Evolutionary conservation across 1,284 basidiomycete genomes (phyloP), one percentile per base, ranked within the genome.

Genomic region (Ganoderma leucocontextum): DNA sequence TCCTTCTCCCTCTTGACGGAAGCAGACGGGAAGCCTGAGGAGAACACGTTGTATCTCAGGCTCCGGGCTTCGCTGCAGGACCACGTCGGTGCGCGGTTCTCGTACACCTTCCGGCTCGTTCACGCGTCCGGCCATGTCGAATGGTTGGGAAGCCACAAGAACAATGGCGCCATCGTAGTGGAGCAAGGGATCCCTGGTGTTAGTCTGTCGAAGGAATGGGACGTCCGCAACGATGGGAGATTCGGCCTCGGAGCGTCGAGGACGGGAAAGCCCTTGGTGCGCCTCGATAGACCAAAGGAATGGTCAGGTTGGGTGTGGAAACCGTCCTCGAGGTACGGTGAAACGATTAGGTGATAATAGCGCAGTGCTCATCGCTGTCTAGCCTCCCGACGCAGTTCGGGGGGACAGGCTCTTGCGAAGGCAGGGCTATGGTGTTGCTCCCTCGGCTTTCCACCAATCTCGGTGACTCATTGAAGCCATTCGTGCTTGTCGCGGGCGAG

Each of bases 51-150:
- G 33, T 67, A 72, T 44, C 70, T 70, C 36, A 66, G 53, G 36
- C 52, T 77, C 47, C 63, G 64, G 17, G 42, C 69, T 10, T 53
- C 69, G 33, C 59, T 75, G 29, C 65, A 65, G 33, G 57, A 72
- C 12, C 62, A 64, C 29, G 39, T 65, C 35, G 68, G 66, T 33
- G 65, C 72, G 29, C 71, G 66, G 33, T 80, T 74, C 72, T 72
- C 73, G 41, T 79, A 78, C 76, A 80, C 78, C 7, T 80, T 79
- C 63, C 73, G 78, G 35, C 71, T 80, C 15, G 75, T 77, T n/a
- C 72, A 76, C 59, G 70, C 75, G 1, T 75, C 74, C n/a, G 78
- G 78, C 10, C 62, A 67, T 8, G 61, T 78, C 38, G 47, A 74
- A 44, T 80, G 78, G 78, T 64, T 80, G 44, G 78, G 78, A 17